A percentile compares a stretch with the other conserved stretches of the same genome.
phyloP scores from a whole-genome alignment of 208 protist genomes.

The Leishmania amazonensis region DNA sequence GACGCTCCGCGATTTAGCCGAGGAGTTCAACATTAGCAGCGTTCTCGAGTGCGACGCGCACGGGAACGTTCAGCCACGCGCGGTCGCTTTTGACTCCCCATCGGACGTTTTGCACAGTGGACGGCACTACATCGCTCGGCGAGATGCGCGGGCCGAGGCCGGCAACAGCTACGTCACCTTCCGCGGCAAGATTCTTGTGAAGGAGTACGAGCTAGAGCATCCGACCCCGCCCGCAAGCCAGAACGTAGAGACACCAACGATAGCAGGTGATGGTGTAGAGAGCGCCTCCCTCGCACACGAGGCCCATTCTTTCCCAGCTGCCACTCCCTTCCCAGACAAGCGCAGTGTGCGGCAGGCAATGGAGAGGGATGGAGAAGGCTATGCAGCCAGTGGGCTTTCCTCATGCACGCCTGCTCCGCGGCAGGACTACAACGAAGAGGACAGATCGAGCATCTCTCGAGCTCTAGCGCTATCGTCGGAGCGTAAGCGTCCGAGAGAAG shows the following conservation, averaged over 20 bases:
- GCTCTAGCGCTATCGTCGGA: conserved; percentile 25
- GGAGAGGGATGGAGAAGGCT: conserved; percentile 5
- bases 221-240: conserved; percentile 28
- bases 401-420: neutral
- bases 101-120: conserved; percentile 76
- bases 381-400: neutral
- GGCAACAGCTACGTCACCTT: conserved; percentile 70
- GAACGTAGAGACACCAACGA: neutral
- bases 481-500: conserved; percentile 31
- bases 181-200: conserved; percentile 75
- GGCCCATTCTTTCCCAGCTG: neutral
- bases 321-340: conserved; percentile 21
- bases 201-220: conserved; percentile 78
- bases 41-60: conserved; percentile 81
- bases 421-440: neutral
- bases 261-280: neutral
- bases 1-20: conserved; percentile 68
- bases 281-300: neutral
- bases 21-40: conserved; percentile 85
- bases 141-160: conserved; percentile 48
- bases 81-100: conserved; percentile 84
- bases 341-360: neutral
- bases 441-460: conserved; percentile 20
- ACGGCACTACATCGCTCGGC: conserved; percentile 77
- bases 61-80: conserved; percentile 64